These are phyloP conservation scores for Claviceps cyperi DNA, from an alignment of 2,329 filamentous ascomycete genomes.

Conservation along the genomic window DNA sequence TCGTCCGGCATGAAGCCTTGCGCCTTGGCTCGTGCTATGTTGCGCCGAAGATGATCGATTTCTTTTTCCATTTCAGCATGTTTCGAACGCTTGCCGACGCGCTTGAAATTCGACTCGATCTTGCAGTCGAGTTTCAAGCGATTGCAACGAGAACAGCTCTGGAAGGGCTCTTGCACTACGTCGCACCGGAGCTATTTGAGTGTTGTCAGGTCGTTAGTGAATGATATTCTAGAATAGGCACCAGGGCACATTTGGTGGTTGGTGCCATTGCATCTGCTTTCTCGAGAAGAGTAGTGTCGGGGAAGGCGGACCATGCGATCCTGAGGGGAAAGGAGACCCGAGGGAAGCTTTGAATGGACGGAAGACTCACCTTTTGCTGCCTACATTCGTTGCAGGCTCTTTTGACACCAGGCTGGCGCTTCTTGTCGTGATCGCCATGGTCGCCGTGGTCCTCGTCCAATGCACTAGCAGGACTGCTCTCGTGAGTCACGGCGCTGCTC, in stretches of 20 bases:
- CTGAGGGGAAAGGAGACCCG: neutral
- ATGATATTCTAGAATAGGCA: neutral
- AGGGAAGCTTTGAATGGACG: neutral
- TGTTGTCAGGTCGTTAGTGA: neutral
- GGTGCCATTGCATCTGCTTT: neutral
- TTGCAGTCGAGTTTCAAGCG: slow-evolving; percentile 72
- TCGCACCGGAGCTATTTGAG: slow-evolving; percentile 60
- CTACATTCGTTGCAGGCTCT: slow-evolving; percentile 74
- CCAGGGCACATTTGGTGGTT: too few relatives aligned
- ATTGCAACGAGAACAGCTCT: slow-evolving; percentile 61
- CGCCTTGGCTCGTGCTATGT: slow-evolving; percentile 42
- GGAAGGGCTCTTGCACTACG: slow-evolving; percentile 68
- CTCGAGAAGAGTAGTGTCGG: neutral
- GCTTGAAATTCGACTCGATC: slow-evolving; percentile 80
- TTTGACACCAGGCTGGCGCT: slow-evolving; percentile 56
- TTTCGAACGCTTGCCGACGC: slow-evolving; percentile 66
- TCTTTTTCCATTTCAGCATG: slow-evolving; percentile 80
- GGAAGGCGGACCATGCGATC: neutral
- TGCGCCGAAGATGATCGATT: slow-evolving; percentile 53
- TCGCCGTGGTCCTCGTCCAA: slow-evolving; percentile 31
- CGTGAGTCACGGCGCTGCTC: slow-evolving; percentile 33
- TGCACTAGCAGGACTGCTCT: slow-evolving; percentile 45
- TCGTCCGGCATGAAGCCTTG: slow-evolving; percentile 43
- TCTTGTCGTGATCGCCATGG: slow-evolving; percentile 39
- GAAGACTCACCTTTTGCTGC: slow-evolving; percentile 59